Conservation (phyloP, 2,329 filamentous ascomycete genomes). For the Torrubiellomyces zombiae region DNA sequence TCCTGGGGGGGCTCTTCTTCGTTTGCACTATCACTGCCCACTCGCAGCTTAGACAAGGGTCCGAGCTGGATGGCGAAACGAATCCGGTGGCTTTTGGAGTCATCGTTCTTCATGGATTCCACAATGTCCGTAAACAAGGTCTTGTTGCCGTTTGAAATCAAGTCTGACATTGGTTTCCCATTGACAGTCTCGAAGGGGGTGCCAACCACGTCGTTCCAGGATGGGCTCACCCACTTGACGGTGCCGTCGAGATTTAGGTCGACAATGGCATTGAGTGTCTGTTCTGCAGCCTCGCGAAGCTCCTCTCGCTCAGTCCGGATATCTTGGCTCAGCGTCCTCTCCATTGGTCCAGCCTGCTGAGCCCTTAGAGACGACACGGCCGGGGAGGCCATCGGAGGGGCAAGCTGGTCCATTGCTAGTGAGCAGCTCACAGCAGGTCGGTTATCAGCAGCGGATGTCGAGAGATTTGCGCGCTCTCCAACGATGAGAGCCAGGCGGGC, state of each 20-base stretch:
- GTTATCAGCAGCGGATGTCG: no score
- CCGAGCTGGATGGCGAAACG: constrained; percentile 61
- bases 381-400: constrained; percentile 29
- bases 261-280: constrained; percentile 90
- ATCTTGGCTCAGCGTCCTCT: constrained; percentile 62
- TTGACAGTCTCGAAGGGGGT: constrained; percentile 56
- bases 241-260: constrained; percentile 81
- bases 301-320: constrained; percentile 90
- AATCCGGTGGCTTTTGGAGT: constrained; percentile 81
- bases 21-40: constrained; percentile 20
- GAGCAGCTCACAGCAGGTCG: no score
- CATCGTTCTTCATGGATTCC: constrained; percentile 80
- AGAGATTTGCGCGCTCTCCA: no score
- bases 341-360: constrained; percentile 34
- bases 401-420: constrained; percentile 29
- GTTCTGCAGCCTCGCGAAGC: constrained; percentile 85
- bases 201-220: constrained; percentile 86
- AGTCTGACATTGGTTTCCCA: constrained; percentile 61
- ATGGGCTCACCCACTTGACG: constrained; percentile 91
- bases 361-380: constrained; percentile 35
- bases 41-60: constrained; percentile 47
- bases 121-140: constrained; percentile 67
- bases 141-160: constrained; percentile 65
- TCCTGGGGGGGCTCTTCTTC: constrained; percentile 20
- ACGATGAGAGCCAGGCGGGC: constrained; percentile 1